Percentiles rank a stretch among this genome's conserved stretches.
Conservation (phyloP, 2,329 filamentous ascomycete genomes). For the Epichloe coenophiala region DNA sequence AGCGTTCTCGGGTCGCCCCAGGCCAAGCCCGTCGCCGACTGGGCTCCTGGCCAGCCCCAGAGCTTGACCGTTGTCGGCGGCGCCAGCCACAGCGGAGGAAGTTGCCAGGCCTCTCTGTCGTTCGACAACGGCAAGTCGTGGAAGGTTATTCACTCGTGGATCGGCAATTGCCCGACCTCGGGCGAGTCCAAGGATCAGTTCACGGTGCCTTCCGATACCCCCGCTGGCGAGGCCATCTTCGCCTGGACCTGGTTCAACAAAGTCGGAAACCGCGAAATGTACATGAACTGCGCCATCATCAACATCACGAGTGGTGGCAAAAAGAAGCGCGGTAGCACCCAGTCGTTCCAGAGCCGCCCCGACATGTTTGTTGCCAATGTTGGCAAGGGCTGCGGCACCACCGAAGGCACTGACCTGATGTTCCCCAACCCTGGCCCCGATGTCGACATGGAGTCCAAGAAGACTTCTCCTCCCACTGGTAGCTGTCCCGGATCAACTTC, state of each 20-base stretch:
- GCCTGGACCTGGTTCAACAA: conserved; percentile 71
- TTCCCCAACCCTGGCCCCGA: conserved; percentile 54
- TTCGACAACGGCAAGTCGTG: conserved; percentile 60
- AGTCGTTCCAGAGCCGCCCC: conserved; percentile 44
- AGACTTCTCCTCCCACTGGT: conserved; percentile 23
- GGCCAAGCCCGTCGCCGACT: conserved; percentile 44
- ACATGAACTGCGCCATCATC: conserved; percentile 72
- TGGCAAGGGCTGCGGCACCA: conserved; percentile 42
- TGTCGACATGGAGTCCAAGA: conserved; percentile 26
- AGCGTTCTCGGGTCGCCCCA: conserved; percentile 31
- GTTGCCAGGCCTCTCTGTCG: conserved; percentile 62
- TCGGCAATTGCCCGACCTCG: conserved; percentile 39
- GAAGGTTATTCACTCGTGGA: conserved; percentile 49
- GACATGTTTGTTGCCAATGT: conserved; percentile 61
- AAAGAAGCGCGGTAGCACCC: conserved; percentile 12
- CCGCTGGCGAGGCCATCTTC: conserved; percentile 48
- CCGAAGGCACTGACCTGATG: conserved; percentile 41
- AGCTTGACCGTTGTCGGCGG: conserved; percentile 51
- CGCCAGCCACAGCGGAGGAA: conserved; percentile 54
- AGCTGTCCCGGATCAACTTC: conserved; percentile 12
- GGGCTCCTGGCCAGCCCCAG: conserved; percentile 47
- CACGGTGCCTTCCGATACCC: conserved; percentile 49
- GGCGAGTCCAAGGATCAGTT: conserved; percentile 46
- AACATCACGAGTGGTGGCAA: conserved; percentile 34
- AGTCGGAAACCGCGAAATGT: conserved; percentile 68